phyloP scores from a whole-genome alignment of 176 grass and related monocot species.

The Bonia amplexicaulis region DNA sequence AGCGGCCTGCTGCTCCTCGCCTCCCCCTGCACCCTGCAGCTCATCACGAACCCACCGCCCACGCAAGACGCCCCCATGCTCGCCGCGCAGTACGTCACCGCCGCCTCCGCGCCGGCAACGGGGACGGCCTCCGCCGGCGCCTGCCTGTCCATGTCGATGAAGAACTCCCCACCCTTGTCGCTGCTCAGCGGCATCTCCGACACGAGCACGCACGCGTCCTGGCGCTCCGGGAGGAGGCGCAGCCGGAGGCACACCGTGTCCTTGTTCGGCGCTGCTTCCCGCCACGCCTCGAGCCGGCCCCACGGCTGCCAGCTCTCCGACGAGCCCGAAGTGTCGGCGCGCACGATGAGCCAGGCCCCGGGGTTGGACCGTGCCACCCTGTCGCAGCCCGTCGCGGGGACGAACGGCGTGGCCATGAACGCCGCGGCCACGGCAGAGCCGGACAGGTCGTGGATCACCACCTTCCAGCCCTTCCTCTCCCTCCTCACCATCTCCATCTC shows the following conservation, averaged over 20 bases:
- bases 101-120: not conserved
- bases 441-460: conserved; percentile 80
- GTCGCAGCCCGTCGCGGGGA: conserved; percentile 67
- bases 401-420: conserved; percentile 93
- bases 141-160: conserved; percentile 62
- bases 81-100: not conserved
- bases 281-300: conserved; percentile 88
- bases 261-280: conserved; percentile 25
- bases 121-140: not conserved
- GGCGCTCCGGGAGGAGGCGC: conserved; percentile 57
- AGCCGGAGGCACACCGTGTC: conserved; percentile 49
- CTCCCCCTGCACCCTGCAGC: conserved; percentile 67
- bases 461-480: conserved; percentile 83
- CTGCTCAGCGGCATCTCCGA: conserved; percentile 57
- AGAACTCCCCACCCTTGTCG: conserved; percentile 79
- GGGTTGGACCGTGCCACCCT: conserved; percentile 81
- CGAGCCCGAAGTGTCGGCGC: conserved; percentile 20
- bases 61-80: not conserved
- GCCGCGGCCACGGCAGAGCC: conserved; percentile 79
- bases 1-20: conserved; percentile 44
- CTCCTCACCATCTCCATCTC: conserved; percentile 36
- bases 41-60: conserved; percentile 79
- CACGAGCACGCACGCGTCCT: conserved; percentile 68
- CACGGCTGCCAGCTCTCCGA: conserved; percentile 82
- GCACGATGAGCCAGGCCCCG: conserved; percentile 78